Evolutionary conservation across 441 rosid species (phyloP).

Genomic region (Euphorbia celastroides): DNA sequence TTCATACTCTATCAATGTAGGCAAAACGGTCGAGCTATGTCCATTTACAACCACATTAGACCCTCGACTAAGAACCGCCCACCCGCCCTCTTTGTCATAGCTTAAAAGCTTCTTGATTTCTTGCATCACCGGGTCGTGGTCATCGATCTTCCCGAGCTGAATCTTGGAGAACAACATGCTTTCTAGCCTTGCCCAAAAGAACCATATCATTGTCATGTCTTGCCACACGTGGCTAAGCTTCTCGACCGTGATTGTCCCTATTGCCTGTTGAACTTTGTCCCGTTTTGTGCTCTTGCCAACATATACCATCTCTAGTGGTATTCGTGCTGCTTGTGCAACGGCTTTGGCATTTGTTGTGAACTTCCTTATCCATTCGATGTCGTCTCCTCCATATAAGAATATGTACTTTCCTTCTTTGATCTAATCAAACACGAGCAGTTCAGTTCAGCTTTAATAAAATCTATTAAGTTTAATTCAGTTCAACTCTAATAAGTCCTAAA

Average conservation of each 20-base stretch:
- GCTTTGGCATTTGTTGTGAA: slow-evolving; percentile 34
- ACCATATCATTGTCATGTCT: slow-evolving; percentile 54
- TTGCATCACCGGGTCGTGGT: slow-evolving; percentile 44
- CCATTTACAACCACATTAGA: slow-evolving; percentile 40
- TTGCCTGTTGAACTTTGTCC: slow-evolving; percentile 35
- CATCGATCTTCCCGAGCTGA: slow-evolving; percentile 33
- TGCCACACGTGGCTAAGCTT: slow-evolving; percentile 45
- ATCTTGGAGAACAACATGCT: slow-evolving; percentile 69
- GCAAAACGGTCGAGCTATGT: slow-evolving; percentile 40
- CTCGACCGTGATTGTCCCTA: slow-evolving; percentile 30
- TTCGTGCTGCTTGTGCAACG: slow-evolving; percentile 43
- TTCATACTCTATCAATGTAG: slow-evolving; percentile 33
- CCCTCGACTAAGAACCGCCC: slow-evolving; percentile 62
- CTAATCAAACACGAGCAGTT: slow-evolving; percentile 24
- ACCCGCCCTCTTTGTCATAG: slow-evolving; percentile 63
- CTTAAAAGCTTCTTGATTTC: slow-evolving; percentile 56
- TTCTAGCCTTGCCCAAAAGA: slow-evolving; percentile 69
- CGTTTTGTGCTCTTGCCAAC: slow-evolving; percentile 64
- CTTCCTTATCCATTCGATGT: slow-evolving; percentile 60
- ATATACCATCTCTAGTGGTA: slow-evolving; percentile 56
- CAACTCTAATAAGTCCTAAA: too few relatives aligned
- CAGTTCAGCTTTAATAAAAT: too few relatives aligned
- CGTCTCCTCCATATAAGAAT: slow-evolving; percentile 76
- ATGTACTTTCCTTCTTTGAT: slow-evolving; percentile 54
- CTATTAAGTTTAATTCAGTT: too few relatives aligned